Evolutionary conservation across 208 protist genomes (phyloP).

Genomic region (Leishmania lainsoni): DNA sequence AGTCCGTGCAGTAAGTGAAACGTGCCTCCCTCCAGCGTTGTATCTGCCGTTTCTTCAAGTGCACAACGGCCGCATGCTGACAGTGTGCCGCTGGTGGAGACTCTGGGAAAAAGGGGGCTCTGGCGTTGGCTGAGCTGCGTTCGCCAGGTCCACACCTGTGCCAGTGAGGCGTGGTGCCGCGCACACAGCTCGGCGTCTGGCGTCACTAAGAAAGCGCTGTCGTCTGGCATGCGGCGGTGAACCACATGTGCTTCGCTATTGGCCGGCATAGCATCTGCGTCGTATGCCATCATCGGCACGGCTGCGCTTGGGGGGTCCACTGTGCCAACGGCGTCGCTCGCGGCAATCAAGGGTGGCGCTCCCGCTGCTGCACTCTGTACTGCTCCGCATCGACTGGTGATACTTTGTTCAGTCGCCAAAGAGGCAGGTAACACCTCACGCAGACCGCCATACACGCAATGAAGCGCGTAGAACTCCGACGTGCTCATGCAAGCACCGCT

Average conservation of each 20-base stretch:
- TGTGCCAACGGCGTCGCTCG: background rate
- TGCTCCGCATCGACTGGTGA: background rate
- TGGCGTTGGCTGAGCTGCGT: background rate
- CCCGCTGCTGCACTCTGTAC: background rate
- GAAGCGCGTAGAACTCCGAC: background rate
- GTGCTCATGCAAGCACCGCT: background rate
- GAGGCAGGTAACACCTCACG: background rate
- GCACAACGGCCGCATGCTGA: background rate
- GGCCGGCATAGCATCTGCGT: background rate
- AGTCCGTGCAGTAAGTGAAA: background rate
- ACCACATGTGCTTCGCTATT: background rate
- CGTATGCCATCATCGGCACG: background rate
- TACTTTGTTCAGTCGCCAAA: background rate
- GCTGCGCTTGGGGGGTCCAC: too few species aligned
- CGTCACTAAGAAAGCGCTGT: conserved; percentile 5
- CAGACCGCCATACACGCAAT: conserved; percentile 6
- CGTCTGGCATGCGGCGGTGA: background rate
- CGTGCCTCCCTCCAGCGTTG: background rate
- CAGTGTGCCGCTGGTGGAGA: background rate
- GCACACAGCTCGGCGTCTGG: conserved; percentile 14
- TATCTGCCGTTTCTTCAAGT: background rate
- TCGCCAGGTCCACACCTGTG: conserved; percentile 12
- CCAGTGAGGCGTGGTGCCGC: conserved; percentile 5
- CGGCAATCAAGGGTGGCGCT: background rate
- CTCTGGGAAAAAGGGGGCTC: background rate